These are phyloP conservation scores for Colletotrichum agaves DNA, from an alignment of 2,329 filamentous ascomycete genomes.

Conservation along the genomic window DNA sequence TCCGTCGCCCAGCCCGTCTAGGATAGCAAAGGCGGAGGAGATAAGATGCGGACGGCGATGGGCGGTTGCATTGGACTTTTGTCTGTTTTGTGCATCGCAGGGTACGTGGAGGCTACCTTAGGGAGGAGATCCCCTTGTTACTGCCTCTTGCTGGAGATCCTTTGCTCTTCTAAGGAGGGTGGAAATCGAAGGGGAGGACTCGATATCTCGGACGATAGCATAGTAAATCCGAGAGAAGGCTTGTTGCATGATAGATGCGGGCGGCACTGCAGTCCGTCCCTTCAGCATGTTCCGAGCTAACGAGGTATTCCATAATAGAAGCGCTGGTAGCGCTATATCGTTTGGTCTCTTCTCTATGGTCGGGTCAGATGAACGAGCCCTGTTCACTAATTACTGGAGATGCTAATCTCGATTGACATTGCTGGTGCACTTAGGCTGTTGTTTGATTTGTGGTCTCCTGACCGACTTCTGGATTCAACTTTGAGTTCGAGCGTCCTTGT, in stretches of 20 bases:
- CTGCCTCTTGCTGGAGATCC: constrained; percentile 26
- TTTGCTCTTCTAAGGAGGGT: constrained; percentile 11
- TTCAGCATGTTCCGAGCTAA: constrained; percentile 5
- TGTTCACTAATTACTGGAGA: neutral
- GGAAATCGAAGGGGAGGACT: constrained; percentile 9
- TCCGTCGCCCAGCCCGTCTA: neutral
- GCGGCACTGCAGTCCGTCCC: neutral
- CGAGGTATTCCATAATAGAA: neutral
- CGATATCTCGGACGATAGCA: constrained; percentile 23
- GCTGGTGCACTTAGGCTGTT: neutral
- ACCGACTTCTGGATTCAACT: constrained; percentile 14
- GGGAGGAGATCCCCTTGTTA: constrained; percentile 14
- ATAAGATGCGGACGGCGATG: constrained; percentile 16
- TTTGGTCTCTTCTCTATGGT: neutral
- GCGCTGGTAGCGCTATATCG: neutral
- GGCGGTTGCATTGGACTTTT: constrained; percentile 24
- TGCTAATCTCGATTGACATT: constrained; percentile 1
- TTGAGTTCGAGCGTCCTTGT: constrained; percentile 10
- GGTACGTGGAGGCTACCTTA: constrained; percentile 11
- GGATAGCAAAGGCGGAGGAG: constrained; percentile 1
- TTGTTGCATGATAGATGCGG: constrained; percentile 12
- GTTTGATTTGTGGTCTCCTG: constrained; percentile 21
- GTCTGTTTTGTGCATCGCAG: constrained; percentile 18
- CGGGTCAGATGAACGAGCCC: neutral
- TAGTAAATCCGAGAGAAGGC: constrained; percentile 5